Percentiles rank a stretch among this genome's conserved stretches.
Conservation (phyloP, 2,329 filamentous ascomycete species). For the Aureobasidium melanogenum region DNA sequence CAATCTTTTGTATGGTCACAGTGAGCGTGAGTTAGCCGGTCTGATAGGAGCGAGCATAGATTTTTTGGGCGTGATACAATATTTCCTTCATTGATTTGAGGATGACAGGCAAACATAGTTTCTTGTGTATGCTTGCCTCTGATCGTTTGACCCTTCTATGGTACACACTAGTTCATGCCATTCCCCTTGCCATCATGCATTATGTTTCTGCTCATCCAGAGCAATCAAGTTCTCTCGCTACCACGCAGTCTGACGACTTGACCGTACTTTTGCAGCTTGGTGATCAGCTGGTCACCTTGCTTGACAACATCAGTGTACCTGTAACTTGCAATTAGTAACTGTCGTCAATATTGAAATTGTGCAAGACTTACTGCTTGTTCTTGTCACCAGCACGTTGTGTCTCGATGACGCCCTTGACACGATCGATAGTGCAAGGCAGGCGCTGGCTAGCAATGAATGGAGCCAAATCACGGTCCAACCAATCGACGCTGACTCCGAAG, state of each 20-base stretch:
- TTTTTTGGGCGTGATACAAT: too few species aligned
- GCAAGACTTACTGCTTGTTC: slow-evolving; percentile 68
- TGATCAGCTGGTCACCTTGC: slow-evolving; percentile 95
- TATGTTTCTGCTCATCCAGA: not conserved
- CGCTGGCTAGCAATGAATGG: slow-evolving; percentile 94
- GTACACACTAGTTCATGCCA: slow-evolving; percentile 1
- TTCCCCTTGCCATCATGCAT: slow-evolving; percentile 1
- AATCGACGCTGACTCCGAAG: slow-evolving; percentile 95
- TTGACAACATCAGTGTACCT: slow-evolving; percentile 89
- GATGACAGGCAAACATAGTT: too few species aligned
- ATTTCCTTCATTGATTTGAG: too few species aligned
- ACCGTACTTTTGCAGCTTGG: slow-evolving; percentile 98
- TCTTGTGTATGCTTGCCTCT: not conserved
- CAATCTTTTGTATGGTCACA: too few species aligned
- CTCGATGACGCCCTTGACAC: slow-evolving; percentile 93
- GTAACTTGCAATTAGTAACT: not conserved
- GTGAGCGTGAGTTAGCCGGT: too few species aligned
- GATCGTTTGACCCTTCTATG: not conserved
- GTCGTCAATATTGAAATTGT: not conserved
- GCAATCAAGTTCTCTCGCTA: slow-evolving; percentile 59
- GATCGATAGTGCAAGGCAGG: slow-evolving; percentile 94
- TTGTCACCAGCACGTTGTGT: slow-evolving; percentile 97
- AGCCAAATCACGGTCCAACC: slow-evolving; percentile 83
- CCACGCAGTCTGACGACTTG: slow-evolving; percentile 90
- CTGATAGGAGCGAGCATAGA: too few species aligned